Conservation (phyloP, 306 rosid species). For the Rosa multiflora region DNA sequence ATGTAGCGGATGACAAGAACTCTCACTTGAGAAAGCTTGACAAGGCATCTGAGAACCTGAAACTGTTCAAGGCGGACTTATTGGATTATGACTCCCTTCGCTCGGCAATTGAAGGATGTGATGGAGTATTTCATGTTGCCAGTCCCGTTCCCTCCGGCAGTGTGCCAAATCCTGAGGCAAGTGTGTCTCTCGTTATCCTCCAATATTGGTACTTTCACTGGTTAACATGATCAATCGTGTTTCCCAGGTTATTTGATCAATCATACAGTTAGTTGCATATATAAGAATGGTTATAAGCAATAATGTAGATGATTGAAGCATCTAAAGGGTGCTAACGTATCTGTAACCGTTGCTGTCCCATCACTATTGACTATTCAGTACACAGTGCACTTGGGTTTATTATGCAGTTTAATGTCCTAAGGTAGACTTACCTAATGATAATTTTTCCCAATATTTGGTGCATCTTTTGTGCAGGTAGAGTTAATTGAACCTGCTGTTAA, state of each 20-base stretch:
- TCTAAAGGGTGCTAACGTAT: neutral
- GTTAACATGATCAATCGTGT: neutral
- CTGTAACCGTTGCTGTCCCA: neutral
- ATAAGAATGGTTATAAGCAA: neutral
- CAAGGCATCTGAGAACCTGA: constrained; percentile 33
- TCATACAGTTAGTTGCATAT: neutral
- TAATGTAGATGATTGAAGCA: too few relatives aligned
- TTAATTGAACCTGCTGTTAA: constrained; percentile 67
- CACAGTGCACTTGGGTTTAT: neutral
- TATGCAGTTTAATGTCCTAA: neutral
- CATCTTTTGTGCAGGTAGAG: constrained; percentile 38
- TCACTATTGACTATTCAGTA: neutral
- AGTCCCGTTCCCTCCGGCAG: constrained; percentile 44
- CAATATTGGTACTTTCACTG: neutral
- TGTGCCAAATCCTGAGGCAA: constrained; percentile 42
- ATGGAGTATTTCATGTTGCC: constrained; percentile 51
- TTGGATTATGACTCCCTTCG: constrained; percentile 40
- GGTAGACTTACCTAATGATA: neutral
- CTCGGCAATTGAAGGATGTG: constrained; percentile 37
- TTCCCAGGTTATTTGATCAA: too few relatives aligned
- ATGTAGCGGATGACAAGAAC: constrained; percentile 33
- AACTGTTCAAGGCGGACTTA: constrained; percentile 39
- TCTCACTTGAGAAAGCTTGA: constrained; percentile 34
- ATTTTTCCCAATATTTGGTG: neutral
- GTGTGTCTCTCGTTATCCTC: neutral